Base-by-base conservation (phyloP, 441 rosid species). In the Raphanus hybrid region DNA sequence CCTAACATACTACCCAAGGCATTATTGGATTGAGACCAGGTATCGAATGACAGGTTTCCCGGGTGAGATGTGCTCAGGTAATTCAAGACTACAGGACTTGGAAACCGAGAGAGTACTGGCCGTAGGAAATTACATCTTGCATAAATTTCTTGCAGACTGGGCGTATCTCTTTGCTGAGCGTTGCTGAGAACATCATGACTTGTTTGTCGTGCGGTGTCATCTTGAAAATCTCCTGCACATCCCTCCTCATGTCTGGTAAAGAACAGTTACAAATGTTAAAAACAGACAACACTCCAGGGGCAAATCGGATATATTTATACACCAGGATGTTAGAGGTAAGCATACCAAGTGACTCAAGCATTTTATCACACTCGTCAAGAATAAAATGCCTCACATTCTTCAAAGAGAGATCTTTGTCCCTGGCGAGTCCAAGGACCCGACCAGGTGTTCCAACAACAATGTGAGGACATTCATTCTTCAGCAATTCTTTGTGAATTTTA, bases 111-210 rank as follows among this genome's bases (percentile, higher is more conserved):
- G 12, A 84, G 83, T 67, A 85, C 85, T 87, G 93, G 87, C 84
- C 77, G 78, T 82, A 83, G 76, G 83, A 89, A 87, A 89, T 93
- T 95, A 95, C 98, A 91, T 96, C 98, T 92, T 96, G 99, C 99
- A 96, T 96, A 72, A 96, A 96, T 71, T 93, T 96, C 88, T 96
- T 93, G 99, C 98, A 96, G 81, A 96, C 95, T 0, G 98, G 98
- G 76, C 97, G 99, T 75, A 96, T 96, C 81, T 93, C 99, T 83
- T 96, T 96, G 97, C 98, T 96, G 83, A 96, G 99, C 0, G 99
- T 96, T 10, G 99, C 98, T 79, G 98, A 96, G 76, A 96, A 96
- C 98, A 96, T 96, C 99, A 96, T 96, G 8, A 96, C 99, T 86
- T 96, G 98, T 82, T 96, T 96, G 57, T 93, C 99, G 59, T 92